Evolutionary conservation across 768 basidiomycete species (phyloP).

Genomic region (Phaeotremella skinneri): DNA sequence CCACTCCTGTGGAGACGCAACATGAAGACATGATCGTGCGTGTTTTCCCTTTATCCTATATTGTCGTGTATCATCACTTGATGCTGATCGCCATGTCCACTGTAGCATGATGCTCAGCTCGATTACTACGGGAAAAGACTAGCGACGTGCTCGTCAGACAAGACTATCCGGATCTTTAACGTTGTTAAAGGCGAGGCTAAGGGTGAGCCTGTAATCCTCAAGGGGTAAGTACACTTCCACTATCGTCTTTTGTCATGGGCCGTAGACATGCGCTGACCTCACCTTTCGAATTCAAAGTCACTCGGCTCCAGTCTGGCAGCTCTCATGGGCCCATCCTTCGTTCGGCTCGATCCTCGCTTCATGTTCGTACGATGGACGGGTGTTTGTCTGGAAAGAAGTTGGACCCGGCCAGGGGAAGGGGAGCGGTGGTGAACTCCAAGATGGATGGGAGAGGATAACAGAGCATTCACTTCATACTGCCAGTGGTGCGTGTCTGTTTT

Average conservation of each 20-base stretch:
- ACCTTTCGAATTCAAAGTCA: slow-evolving; percentile 61
- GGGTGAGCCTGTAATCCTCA: slow-evolving; percentile 51
- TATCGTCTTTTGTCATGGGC: too few relatives aligned
- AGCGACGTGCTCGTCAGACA: slow-evolving; percentile 93
- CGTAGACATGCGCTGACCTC: background rate
- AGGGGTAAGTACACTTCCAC: slow-evolving; percentile 42
- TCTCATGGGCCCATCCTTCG: slow-evolving; percentile 97
- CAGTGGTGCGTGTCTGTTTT: slow-evolving; percentile 64
- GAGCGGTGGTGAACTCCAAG: slow-evolving; percentile 52
- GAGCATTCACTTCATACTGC: slow-evolving; percentile 93
- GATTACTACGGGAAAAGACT: slow-evolving; percentile 97
- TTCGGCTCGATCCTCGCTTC: slow-evolving; percentile 95
- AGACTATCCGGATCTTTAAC: slow-evolving; percentile 92
- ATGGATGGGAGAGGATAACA: slow-evolving; percentile 86
- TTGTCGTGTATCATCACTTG: background rate
- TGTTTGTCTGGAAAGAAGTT: slow-evolving; percentile 92
- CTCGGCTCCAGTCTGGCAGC: slow-evolving; percentile 96
- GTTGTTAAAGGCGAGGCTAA: slow-evolving; percentile 76
- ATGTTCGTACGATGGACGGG: slow-evolving; percentile 98
- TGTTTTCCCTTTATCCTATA: slow-evolving; percentile 17
- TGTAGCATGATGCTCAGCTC: slow-evolving; percentile 94
- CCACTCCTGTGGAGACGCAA: slow-evolving; percentile 74
- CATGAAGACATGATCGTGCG: slow-evolving; percentile 99
- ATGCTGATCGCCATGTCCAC: background rate
- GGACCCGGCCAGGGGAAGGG: slow-evolving; percentile 38